phyloP scores from a whole-genome alignment of 345 rosid species.

The Aurinia saxatilis region DNA sequence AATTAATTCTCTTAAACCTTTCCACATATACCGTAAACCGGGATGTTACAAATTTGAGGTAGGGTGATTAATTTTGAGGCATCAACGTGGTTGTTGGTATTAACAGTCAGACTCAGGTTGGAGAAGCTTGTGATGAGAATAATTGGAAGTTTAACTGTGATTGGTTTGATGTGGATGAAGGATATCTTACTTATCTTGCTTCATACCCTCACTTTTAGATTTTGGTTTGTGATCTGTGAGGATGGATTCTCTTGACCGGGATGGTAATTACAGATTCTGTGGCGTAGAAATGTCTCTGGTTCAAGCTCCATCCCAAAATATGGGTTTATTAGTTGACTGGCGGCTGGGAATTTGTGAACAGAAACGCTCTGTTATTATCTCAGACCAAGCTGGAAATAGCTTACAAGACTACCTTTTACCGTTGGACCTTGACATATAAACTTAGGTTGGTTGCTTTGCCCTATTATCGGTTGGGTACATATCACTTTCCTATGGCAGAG shows the following conservation, averaged over 20 bases:
- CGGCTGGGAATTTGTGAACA: background rate
- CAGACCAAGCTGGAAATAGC: background rate
- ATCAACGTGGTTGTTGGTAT: background rate
- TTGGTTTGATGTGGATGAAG: background rate
- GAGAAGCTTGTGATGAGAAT: background rate
- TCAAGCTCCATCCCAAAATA: background rate
- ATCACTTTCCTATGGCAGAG: background rate
- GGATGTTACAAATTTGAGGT: no score
- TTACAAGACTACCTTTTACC: background rate
- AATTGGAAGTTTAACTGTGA: background rate
- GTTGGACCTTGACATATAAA: background rate
- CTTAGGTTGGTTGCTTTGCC: background rate
- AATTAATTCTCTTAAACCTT: no score
- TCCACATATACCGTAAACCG: no score
- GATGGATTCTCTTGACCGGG: background rate
- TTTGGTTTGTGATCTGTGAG: background rate
- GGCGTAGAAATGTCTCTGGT: background rate
- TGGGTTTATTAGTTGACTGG: background rate
- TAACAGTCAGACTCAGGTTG: background rate
- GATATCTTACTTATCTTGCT: slow-evolving; percentile 3
- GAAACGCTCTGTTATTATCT: no score
- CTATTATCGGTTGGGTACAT: slow-evolving; percentile 3
- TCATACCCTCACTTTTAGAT: background rate
- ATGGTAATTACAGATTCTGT: background rate
- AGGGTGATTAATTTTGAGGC: background rate